Evolutionary conservation across 164 flowering plant genomes (phyloP).

Genomic region (Macadamia integrifolia): DNA sequence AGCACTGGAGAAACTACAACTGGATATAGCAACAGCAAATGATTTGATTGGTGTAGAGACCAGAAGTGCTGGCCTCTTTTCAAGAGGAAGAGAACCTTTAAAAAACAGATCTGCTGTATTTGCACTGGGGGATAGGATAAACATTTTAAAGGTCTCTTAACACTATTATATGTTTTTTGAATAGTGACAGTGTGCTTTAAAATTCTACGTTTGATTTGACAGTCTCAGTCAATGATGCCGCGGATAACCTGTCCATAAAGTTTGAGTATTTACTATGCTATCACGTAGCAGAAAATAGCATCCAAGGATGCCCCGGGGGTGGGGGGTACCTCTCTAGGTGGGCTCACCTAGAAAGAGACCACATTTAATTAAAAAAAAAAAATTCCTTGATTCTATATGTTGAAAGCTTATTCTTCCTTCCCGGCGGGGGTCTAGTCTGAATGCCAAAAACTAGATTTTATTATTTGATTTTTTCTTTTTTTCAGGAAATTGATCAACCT

Average conservation of each 20-base stretch:
- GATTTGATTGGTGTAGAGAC: constrained; percentile 96
- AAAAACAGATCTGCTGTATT: constrained; percentile 96
- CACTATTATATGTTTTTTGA: not conserved
- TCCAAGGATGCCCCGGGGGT: too few species aligned
- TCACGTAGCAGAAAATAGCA: too few species aligned
- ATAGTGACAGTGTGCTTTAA: not conserved
- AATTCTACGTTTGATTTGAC: not conserved
- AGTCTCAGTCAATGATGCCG: too few species aligned
- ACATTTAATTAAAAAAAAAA: too few species aligned
- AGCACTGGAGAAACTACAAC: constrained; percentile 87
- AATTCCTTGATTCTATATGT: too few species aligned
- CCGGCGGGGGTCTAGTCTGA: too few species aligned
- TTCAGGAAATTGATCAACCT: constrained; percentile 95
- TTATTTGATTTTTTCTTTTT: not conserved
- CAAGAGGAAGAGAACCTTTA: constrained; percentile 88
- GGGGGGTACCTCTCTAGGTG: too few species aligned
- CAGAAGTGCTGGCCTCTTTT: constrained; percentile 68
- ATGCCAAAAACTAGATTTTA: not conserved
- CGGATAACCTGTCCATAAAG: too few species aligned
- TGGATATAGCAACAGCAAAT: constrained; percentile 85
- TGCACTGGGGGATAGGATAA: constrained; percentile 91
- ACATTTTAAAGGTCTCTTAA: constrained; percentile 67
- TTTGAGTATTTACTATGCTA: too few species aligned
- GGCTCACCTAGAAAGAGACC: too few species aligned
- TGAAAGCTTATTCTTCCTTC: too few species aligned